Base-by-base conservation (phyloP, 2,329 filamentous ascomycete species). In the Fusarium bactridioides region DNA sequence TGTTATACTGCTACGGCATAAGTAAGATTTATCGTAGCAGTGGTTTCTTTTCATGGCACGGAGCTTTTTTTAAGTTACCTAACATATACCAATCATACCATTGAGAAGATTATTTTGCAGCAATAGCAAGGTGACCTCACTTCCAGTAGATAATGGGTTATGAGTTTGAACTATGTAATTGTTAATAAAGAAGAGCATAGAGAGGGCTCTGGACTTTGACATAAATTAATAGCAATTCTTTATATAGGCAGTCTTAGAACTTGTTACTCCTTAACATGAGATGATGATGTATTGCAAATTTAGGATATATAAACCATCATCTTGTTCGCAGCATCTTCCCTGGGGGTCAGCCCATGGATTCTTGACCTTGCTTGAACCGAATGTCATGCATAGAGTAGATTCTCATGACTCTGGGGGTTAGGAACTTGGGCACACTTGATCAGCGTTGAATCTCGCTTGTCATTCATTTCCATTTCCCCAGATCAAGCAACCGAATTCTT, bases 381-480 rank as follows among this genome's bases (percentile, higher is more conserved):
- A 37, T 63, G 44, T 33, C 50, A 43, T 57, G 51, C 40, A 45
- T 45, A 33, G 5, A 13, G 43, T 27, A 45, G 40, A 47, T 35
- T 47, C 23, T n/a, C 23, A 47, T 27, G 55, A 19, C 38, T 53
- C 53, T 56, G 35, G 61, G 61, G 50, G 50, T 67, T 25, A 25
- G 25, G 25, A 25, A 25, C 25, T 25, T 41, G 38, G 19, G 23
- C 25, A 40, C 16, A 41, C 33, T 33, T 44, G 23, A 56, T 16
- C 67, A 57, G 53, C 57, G 43, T 25, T 37, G 37, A 69, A 71
- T 69, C 59, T 69, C 70, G 70, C 66, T 72, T 73, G 61, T 37
- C 43, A 58, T 53, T 61, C 33, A 54, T 54, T 27, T 38, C 61
- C 33, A 54, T 54, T 27, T 38, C 61, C 69, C 65, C 65, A 59